Evolutionary conservation across 2,329 filamentous ascomycete species (phyloP), one percentile per base, ranked within the genome.

Genomic region (Eutypella sp.): DNA sequence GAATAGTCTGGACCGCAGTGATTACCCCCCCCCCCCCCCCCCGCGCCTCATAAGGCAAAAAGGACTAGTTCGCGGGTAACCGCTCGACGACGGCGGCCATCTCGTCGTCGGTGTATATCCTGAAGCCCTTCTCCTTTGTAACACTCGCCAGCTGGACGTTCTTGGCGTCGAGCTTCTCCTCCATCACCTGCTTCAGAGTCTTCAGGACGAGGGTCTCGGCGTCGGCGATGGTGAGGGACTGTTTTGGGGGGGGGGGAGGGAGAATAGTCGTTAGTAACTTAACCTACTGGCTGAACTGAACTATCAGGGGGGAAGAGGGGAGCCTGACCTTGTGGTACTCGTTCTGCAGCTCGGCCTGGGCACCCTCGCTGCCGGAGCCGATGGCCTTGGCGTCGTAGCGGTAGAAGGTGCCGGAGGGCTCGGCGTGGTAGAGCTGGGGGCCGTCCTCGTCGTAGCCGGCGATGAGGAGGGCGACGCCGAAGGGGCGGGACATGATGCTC

Each of bases 131-230:
- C 57, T 96, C 92, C 78, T 91, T 95, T 52, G 93, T 99, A 47
- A 99, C 93, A 65, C 92, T 97, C 44, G 93, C 93, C 58, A 99
- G 72, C 75, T 99, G 93, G 55, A 99, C 93, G 65, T 99, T 99
- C 82, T 99, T 99, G 54, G 90, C 81, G 67, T 99, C 93, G 50
- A 99, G 79, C 76, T 99, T 99, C 82, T 99, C 93, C 74, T 99
- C 93, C 93, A 99, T 99, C 58, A 99, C 93, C 74, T 99, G 93
- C 80, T 97, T 99, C 67, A 99, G 71, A 31, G 93, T 99, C 82
- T 97, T 97, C 63, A 99, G 76, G 42, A 96, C 91, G 55, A 99
- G 74, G 3, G 91, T 93, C 74, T 99, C 93, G 47, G 93, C 93
- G 65, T 99, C 93, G 47, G 80, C 75, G 52, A 99, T 84, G 36